Evolutionary conservation across 1,284 basidiomycete species (phyloP), one percentile per base, ranked within the genome.

Genomic region (Omphalotus olearius): DNA sequence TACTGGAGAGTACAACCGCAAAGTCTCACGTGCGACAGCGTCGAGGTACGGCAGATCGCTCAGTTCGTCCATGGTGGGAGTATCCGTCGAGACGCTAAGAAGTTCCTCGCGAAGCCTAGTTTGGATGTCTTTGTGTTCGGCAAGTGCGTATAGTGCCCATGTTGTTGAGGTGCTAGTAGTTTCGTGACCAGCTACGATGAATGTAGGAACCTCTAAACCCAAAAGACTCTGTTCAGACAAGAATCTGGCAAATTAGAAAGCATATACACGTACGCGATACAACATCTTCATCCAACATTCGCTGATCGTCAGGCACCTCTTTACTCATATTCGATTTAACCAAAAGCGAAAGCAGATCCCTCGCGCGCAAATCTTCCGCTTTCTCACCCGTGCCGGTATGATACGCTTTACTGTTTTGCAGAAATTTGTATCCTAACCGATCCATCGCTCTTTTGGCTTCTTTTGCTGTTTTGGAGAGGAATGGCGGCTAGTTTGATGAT

Each of bases 61-160:
- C 14, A 86, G 69, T 44, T 82, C 73, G 11, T 85, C 83, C 77
- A 83, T 81, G 0, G 77, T 73, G 0, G 79, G 79, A 2, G 62
- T 72, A 14, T 83, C 79, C 0, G 72, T 74, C 2, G 66, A 60
- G 6, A 82, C 60, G 0, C 66, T 61, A 4, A 72, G 58, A 0
- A 89, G 69, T 62, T 96, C 93, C 1, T 78, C 71, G 1, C 91
- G 80, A 1, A 95, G 76, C 57, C 80, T 82, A 9, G 60, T 64
- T 63, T 94, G 91, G 0, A 82, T 69, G 0, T 74, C 69, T 0
- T 74, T 78, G 47, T 79, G 57, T 41, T 73, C 70, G 0, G 81
- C 66, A 2, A 94, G 76, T 0, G 80, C 75, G 62, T 75, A 86
- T 0, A 93, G 68, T 0, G 80, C 79, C 82, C 82, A 85, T 1